phyloP scores from a whole-genome alignment of 139 green algal genomes.

The Chlorella sp. region DNA sequence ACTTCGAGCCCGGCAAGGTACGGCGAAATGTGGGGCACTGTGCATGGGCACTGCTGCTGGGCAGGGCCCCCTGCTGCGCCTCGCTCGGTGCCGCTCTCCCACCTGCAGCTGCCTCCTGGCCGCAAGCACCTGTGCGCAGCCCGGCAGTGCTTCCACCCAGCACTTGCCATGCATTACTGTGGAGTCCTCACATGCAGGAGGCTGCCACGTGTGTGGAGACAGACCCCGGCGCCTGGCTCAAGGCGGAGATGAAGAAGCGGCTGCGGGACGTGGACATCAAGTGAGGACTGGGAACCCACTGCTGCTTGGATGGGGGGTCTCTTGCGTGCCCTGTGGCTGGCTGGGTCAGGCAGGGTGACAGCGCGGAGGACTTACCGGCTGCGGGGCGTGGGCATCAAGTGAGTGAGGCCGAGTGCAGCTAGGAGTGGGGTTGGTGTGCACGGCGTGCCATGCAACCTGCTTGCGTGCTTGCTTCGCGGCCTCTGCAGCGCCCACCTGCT shows the following conservation, averaged over 20 bases:
- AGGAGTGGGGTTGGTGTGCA: no score
- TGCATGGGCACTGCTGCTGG: background rate
- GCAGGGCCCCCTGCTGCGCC: background rate
- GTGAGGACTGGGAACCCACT: background rate
- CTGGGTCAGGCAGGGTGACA: background rate
- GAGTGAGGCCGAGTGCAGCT: no score
- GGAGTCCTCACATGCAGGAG: slow-evolving; percentile 1
- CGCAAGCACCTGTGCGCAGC: background rate
- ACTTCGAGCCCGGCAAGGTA: background rate
- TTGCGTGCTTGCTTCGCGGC: background rate
- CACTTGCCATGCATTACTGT: background rate
- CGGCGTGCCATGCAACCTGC: background rate
- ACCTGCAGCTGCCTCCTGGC: background rate
- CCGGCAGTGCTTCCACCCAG: no score
- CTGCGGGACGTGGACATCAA: slow-evolving; percentile 67
- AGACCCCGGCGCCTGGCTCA: slow-evolving; percentile 74
- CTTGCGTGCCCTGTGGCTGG: background rate
- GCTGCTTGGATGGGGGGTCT: background rate
- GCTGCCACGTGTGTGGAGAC: background rate
- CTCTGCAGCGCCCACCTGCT: background rate
- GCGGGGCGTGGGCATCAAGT: no score
- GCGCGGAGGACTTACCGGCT: no score
- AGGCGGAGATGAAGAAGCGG: slow-evolving; percentile 57
- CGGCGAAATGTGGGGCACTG: no score
- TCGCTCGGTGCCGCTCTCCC: background rate